These are phyloP conservation scores for Beauveria sp. DNA, from an alignment of 2,329 filamentous ascomycete genomes.

Conservation along the genomic window DNA sequence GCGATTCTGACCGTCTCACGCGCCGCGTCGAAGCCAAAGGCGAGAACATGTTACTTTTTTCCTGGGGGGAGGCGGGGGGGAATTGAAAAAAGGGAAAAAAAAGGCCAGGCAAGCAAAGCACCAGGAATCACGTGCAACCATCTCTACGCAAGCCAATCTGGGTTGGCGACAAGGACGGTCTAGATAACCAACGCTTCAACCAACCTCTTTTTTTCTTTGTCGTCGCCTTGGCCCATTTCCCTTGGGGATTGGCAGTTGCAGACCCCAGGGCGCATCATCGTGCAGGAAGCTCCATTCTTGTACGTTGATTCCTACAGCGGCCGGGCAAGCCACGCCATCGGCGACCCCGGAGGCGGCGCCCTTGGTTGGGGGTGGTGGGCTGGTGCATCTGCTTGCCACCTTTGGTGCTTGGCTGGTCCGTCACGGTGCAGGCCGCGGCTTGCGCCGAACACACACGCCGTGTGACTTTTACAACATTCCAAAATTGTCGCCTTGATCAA, in stretches of 20 bases:
- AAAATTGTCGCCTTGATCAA: neutral
- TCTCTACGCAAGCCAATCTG: neutral
- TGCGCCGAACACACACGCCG: neutral
- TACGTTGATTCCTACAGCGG: neutral
- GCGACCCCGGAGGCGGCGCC: constrained; percentile 3
- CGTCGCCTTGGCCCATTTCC: neutral
- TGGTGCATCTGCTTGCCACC: neutral
- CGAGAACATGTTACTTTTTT: too few relatives aligned
- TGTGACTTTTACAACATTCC: neutral
- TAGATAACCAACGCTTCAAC: neutral
- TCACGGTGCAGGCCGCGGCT: neutral
- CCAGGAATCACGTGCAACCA: neutral
- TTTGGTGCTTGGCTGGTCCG: neutral
- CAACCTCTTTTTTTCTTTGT: neutral
- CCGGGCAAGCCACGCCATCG: constrained; percentile 7
- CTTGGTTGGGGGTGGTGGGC: neutral
- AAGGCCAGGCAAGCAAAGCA: neutral
- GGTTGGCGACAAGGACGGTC: neutral
- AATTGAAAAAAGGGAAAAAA: neutral
- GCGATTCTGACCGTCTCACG: neutral
- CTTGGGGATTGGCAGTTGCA: neutral
- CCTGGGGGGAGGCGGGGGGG: too few relatives aligned
- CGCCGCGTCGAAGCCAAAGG: neutral
- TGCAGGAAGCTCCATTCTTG: constrained; percentile 4
- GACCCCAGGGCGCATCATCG: neutral